These are phyloP conservation scores for Helianthus tuberosus DNA, from an alignment of 129 eudicot genomes.

Conservation along the genomic window DNA sequence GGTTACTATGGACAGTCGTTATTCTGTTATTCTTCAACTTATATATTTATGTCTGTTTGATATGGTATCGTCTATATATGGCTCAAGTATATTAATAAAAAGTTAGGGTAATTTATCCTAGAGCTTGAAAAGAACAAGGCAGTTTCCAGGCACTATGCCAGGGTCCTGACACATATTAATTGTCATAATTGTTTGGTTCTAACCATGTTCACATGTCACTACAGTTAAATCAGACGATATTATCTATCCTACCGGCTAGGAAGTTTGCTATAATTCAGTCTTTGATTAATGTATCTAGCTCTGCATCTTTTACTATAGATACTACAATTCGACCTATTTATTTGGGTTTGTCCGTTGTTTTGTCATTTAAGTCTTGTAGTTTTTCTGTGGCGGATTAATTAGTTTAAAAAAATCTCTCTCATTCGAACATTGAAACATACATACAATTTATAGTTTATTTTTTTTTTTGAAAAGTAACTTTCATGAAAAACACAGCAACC, in stretches of 20 bases:
- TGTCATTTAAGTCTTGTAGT: no score
- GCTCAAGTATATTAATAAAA: neutral
- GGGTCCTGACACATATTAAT: slow-evolving; percentile 3
- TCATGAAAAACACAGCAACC: no score
- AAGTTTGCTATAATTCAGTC: no score
- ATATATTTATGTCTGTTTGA: neutral
- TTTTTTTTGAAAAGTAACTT: no score
- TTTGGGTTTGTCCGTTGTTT: no score
- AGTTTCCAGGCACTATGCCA: neutral
- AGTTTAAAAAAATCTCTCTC: no score
- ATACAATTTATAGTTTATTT: no score
- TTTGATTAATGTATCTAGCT: no score
- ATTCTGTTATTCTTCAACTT: neutral
- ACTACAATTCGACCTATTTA: no score
- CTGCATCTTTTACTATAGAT: no score
- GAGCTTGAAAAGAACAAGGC: neutral
- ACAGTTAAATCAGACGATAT: neutral
- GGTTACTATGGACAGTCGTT: neutral
- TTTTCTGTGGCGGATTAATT: no score
- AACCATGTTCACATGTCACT: neutral
- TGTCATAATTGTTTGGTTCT: neutral
- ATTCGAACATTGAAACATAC: no score
- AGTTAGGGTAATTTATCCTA: slow-evolving; percentile 6
- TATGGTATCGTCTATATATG: neutral
- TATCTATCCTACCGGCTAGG: neutral